These are phyloP conservation scores for Nemania sp. DNA, from an alignment of 2,329 filamentous ascomycete species.

Conservation along the genomic window DNA sequence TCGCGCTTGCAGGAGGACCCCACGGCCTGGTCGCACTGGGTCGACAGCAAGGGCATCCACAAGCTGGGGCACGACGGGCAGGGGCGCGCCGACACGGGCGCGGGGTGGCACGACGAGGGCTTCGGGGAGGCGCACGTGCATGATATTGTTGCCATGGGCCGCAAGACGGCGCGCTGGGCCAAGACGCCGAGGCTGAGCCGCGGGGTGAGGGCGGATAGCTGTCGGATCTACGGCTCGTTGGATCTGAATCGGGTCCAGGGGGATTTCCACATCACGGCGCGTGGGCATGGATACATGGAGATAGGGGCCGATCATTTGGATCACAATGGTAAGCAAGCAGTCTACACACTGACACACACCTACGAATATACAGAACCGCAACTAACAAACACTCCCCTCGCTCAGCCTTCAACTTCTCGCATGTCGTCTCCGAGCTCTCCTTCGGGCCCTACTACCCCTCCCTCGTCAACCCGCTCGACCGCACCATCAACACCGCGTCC, in stretches of 20 bases:
- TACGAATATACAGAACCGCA: neutral
- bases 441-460: conserved; percentile 98
- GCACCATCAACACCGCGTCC: conserved; percentile 81
- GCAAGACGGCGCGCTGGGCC: conserved; percentile 73
- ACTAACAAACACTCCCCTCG: conserved; percentile 45
- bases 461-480: conserved; percentile 92
- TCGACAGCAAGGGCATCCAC: conserved; percentile 75
- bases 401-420: conserved; percentile 97
- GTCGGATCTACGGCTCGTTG: conserved; percentile 88
- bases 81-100: conserved; percentile 67
- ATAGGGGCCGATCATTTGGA: conserved; percentile 77
- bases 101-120: conserved; percentile 74
- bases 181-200: conserved; percentile 79
- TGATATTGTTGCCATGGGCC: conserved; percentile 82
- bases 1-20: conserved; percentile 78
- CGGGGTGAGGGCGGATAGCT: conserved; percentile 71
- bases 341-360: neutral
- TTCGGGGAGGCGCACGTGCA: conserved; percentile 87
- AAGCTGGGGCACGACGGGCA: conserved; percentile 67
- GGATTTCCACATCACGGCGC: conserved; percentile 96
- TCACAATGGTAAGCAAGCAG: conserved; percentile 72
- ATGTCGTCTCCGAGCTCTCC: conserved; percentile 94
- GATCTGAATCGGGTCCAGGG: conserved; percentile 97
- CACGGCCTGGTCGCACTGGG: conserved; percentile 87
- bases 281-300: conserved; percentile 94